Evolutionary conservation across 2,329 filamentous ascomycete genomes (phyloP).

Genomic region (Fusarium camptoceras): DNA sequence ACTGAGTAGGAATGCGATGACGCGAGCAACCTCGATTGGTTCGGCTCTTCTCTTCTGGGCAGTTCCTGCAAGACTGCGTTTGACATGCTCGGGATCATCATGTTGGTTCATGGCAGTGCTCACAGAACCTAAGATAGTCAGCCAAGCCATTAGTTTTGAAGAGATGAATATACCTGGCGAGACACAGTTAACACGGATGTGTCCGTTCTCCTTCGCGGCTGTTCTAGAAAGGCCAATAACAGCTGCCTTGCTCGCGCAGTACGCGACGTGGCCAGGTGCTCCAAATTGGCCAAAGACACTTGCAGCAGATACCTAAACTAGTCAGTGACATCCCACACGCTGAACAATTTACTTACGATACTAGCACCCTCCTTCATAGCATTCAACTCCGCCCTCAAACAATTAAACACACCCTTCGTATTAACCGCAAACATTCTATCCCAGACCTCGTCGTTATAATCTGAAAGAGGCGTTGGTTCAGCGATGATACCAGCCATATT

Average conservation of each 20-base stretch:
- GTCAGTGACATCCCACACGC: slow-evolving; percentile 52
- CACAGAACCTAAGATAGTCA: slow-evolving; percentile 19
- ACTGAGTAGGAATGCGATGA: slow-evolving; percentile 43
- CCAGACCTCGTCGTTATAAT: slow-evolving; percentile 57
- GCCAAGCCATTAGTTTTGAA: rapidly evolving
- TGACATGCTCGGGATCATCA: slow-evolving; percentile 25
- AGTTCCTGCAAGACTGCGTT: slow-evolving; percentile 13
- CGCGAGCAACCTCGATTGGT: slow-evolving; percentile 22
- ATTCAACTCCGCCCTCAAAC: slow-evolving; percentile 61
- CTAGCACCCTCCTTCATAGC: slow-evolving; percentile 45
- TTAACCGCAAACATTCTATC: slow-evolving; percentile 58
- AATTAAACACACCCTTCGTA: slow-evolving; percentile 61
- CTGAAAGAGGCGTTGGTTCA: slow-evolving; percentile 38
- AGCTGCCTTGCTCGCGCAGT: slow-evolving; percentile 49
- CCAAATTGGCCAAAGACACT: slow-evolving; percentile 52
- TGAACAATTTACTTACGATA: slow-evolving; percentile 35
- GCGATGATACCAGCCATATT: slow-evolving; percentile 51
- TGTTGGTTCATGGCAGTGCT: slow-evolving; percentile 33
- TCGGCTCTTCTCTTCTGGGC: slow-evolving; percentile 32
- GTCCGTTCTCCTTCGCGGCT: slow-evolving; percentile 46
- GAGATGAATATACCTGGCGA: neutral
- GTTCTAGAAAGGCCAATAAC: slow-evolving; percentile 48
- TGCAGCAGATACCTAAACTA: slow-evolving; percentile 37
- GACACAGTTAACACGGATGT: slow-evolving; percentile 33
- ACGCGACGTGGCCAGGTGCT: slow-evolving; percentile 45